A percentile compares a stretch with the other conserved stretches of the same genome.
These are phyloP conservation scores for Pneumocystis murina DNA, from an alignment of 1,139 yeast species.

Conservation along the genomic window DNA sequence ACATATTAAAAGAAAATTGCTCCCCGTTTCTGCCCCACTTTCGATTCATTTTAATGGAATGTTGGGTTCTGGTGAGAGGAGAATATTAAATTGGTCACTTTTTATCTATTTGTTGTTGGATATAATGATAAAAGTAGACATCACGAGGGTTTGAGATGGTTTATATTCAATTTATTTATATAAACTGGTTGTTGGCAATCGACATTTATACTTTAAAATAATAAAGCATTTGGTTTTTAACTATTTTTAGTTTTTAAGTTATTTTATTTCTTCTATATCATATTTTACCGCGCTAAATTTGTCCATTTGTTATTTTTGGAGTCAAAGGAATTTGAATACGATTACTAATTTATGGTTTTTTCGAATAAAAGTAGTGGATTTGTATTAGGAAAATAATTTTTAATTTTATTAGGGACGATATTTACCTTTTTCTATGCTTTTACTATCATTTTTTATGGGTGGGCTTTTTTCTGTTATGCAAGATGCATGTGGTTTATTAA, in stretches of 20 bases:
- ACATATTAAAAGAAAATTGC: not conserved
- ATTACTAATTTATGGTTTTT: not conserved
- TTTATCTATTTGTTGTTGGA: not conserved
- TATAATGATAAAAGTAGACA: not conserved
- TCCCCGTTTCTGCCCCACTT: not conserved
- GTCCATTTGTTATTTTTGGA: not conserved
- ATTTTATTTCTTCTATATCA: not conserved
- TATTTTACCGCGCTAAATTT: not conserved
- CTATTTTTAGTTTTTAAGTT: not conserved
- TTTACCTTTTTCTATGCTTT: not conserved
- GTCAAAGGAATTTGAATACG: not conserved
- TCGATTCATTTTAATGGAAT: not conserved
- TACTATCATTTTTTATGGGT: not conserved
- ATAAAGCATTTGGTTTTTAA: not conserved
- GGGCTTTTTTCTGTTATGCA: not conserved
- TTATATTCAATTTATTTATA: not conserved
- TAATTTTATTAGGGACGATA: not conserved
- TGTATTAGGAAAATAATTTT: not conserved
- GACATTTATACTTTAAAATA: not conserved
- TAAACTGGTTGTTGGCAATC: not conserved
- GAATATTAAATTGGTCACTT: not conserved
- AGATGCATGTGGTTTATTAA: not conserved
- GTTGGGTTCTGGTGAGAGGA: not conserved
- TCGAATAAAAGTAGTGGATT: not conserved
- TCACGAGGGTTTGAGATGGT: not conserved